phyloP scores from a whole-genome alignment of 768 basidiomycete genomes.

The Hypholoma sublateritium region DNA sequence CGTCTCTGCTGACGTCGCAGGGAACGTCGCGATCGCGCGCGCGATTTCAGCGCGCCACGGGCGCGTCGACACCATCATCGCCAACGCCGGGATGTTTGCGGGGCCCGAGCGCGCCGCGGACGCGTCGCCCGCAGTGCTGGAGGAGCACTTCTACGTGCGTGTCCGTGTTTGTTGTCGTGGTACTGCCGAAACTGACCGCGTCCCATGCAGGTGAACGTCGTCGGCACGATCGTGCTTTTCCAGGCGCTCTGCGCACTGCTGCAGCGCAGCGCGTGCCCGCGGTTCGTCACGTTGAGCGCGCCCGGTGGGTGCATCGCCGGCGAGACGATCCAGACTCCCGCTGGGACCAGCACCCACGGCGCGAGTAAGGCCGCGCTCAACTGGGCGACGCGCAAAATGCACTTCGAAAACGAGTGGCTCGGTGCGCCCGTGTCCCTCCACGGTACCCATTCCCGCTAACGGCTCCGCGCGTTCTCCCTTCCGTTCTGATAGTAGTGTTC shows the following conservation, averaged over 20 bases:
- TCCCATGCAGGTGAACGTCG: neutral
- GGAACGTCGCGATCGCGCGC: neutral
- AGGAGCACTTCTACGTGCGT: neutral
- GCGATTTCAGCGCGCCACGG: neutral
- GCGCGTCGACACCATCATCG: neutral
- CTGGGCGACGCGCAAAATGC: conserved; percentile 4
- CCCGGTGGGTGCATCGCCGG: neutral
- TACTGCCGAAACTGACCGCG: neutral
- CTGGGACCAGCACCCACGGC: neutral
- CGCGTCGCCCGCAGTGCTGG: neutral
- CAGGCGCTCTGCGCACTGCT: neutral
- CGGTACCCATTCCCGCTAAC: neutral
- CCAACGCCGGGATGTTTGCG: neutral
- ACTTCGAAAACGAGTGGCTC: conserved; percentile 10
- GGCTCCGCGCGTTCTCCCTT: neutral
- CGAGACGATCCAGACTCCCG: neutral
- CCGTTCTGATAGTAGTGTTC: neutral
- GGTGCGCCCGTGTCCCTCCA: neutral
- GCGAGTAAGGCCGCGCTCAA: conserved; percentile 6
- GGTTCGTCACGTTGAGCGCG: neutral
- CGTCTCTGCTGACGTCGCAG: neutral
- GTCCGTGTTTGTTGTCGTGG: neutral
- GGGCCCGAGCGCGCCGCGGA: neutral
- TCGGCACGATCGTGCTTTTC: conserved; percentile 4
- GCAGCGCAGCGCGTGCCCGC: neutral